Base-by-base conservation (phyloP, 2,329 filamentous ascomycete genomes). In the Pleomassaria siparia region DNA sequence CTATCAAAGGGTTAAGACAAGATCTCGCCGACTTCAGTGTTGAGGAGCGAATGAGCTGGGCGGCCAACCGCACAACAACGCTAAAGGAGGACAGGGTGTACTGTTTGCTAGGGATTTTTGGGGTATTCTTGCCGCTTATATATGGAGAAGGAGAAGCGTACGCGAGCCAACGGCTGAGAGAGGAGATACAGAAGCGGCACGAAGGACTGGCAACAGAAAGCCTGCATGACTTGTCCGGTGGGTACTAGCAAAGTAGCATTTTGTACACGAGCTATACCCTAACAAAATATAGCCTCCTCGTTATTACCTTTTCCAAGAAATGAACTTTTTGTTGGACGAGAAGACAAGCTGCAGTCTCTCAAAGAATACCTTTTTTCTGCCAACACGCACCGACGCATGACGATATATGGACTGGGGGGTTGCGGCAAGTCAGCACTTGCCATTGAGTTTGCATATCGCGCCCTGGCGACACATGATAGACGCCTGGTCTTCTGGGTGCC, bases 381-480 rank as follows among this genome's bases (percentile, higher is more conserved):
- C 9, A 39, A 46, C 40, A 51, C 56, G 33, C 62, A 53, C 54
- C 41, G 61, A 40, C 59, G 55, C 37, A 44, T 67, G 39, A 55
- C 62, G 1, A 54, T 70, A 11, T 42, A 58, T 13, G 59, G 66
- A 18, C 63, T 67, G 2, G 62, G 64, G 20, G 62, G 66, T 9
- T 51, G 52, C 0, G 64, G 66, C 29, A 70, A 70, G 51, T 67
- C 65, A 28, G 57, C 66, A 42, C 36, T 69, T 5, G 65, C 55
- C 18, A 49, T 70, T 25, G 48, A 60, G 32, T 66, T 69, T 46
- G 59, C 57, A n/a, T 67, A 67, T 43, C 45, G 1, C 6, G 54
- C 49, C 1, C 47, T 43, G 28, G 58, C 55, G 1, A 49, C 60
- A 36, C 9, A 32, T 15, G 29, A 9, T 32, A 32, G 29, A 32